Base-by-base conservation (phyloP, 345 rosid genomes). In the Stellera chamaejasme region DNA sequence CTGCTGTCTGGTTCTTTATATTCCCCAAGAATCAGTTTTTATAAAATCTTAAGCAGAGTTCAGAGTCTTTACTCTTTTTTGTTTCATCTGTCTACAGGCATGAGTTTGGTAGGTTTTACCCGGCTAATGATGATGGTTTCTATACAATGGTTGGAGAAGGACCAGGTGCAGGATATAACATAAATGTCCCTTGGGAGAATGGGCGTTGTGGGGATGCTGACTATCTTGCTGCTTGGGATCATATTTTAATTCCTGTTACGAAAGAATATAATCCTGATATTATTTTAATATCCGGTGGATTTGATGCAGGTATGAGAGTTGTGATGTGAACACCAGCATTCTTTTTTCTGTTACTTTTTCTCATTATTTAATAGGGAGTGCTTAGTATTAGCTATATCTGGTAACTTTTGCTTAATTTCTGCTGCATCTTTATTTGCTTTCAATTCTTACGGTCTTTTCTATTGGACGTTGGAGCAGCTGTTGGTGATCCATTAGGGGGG, bases 101-200 rank as follows among this genome's bases (percentile, higher is more conserved):
- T 72, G 96, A 86, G 57, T 75, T 65, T 74, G 98, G 98, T 50
- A 56, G 67, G 10, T 92, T 92, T 69, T 88, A 92, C 72, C 97
- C 98, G 32, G 68, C 70, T 45, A 88, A 75, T n/a, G 75, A 78
- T 55, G 86, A 84, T 78, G 98, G 97, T 50, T 69, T 73, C 58
- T 88, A 86, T 66, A 81, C 76, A 45, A 92, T 76, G 95, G 68
- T 81, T 75, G 98, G 98, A 48, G 89, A 82, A 76, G 98, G 95
- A 62, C 76, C 78, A 1, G 98, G 97, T 67, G 80, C 80, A 49
- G 97, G 98, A 49, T 86, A 84, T 75, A 92, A 88, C 68, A 86
- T 92, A 66, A 92, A 92, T 65, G 91, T 92, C 48, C 97, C 97
- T 43, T 92, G 97, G 98, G 97, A 86, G 72, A 77, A 88, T 72